A percentile compares a stretch with the other conserved stretches of the same genome.
Conservation (phyloP, 2,329 filamentous ascomycete genomes). For the Alternaria gansuensis region DNA sequence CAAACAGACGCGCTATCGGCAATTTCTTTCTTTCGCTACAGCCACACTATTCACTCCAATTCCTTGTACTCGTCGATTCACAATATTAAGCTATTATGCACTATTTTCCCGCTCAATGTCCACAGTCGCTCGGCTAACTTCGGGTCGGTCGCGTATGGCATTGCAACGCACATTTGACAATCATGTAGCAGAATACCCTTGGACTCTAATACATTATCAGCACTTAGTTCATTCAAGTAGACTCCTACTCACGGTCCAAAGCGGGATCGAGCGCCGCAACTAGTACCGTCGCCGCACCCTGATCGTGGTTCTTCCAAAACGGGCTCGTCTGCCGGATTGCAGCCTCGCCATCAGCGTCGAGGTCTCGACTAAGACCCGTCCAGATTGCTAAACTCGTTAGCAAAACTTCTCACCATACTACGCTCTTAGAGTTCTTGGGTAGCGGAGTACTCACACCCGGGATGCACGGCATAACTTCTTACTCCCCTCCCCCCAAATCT, state of each 20-base stretch:
- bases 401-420: neutral
- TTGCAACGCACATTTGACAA: constrained; percentile 40
- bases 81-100: constrained; percentile 36
- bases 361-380: constrained; percentile 40
- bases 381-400: constrained; percentile 38
- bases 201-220: constrained; percentile 26
- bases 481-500: constrained; percentile 34
- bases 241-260: constrained; percentile 29
- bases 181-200: constrained; percentile 40
- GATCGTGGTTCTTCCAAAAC: constrained; percentile 49
- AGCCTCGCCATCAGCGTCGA: constrained; percentile 40
- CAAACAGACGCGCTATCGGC: no score
- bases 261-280: constrained; percentile 47
- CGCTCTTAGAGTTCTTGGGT: neutral
- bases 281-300: constrained; percentile 43
- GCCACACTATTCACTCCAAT: accelerated
- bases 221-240: accelerated
- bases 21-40: neutral
- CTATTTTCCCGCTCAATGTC: constrained; percentile 44
- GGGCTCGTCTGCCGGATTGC: constrained; percentile 37
- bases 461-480: constrained; percentile 45
- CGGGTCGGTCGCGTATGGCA: constrained; percentile 38
- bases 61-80: constrained; percentile 10
- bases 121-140: constrained; percentile 42
- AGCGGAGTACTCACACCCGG: constrained; percentile 39